Evolutionary conservation across 495 filamentous ascomycete genomes (phyloP).

Genomic region (Pseudoneurospora amorphoporcata): DNA sequence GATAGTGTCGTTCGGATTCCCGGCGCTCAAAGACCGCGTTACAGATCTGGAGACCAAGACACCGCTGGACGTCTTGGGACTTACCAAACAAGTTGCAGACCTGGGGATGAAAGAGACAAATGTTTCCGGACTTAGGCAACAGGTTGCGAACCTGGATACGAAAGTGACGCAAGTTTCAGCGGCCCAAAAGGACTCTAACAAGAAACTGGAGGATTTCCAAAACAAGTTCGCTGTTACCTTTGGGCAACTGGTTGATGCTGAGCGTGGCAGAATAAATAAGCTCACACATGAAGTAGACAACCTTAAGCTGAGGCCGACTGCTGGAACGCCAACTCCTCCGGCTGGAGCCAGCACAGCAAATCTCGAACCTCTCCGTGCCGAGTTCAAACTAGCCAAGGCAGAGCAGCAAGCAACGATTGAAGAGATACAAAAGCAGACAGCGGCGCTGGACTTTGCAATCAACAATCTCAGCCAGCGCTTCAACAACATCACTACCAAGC

Average conservation of each 20-base stretch:
- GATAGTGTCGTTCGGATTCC: slow-evolving; percentile 2
- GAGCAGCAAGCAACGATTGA: not conserved
- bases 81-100: not conserved
- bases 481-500: slow-evolving; percentile 20
- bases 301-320: not conserved
- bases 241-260: not conserved
- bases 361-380: not conserved
- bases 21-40: not conserved
- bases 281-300: not conserved
- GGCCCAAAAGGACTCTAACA: not conserved
- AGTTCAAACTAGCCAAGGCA: not conserved
- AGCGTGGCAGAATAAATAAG: not conserved
- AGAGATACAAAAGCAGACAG: not conserved
- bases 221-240: not conserved
- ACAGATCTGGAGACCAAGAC: not conserved
- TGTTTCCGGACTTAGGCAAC: not conserved
- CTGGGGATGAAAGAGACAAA: not conserved
- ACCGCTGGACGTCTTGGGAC: not conserved
- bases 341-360: not conserved
- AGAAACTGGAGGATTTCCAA: not conserved
- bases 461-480: slow-evolving; percentile 11
- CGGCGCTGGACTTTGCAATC: not conserved
- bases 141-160: not conserved
- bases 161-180: not conserved
- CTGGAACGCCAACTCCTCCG: not conserved